Evolutionary conservation across 2,329 filamentous ascomycete species (phyloP).

Genomic region (Dendrostoma leiphaemia): DNA sequence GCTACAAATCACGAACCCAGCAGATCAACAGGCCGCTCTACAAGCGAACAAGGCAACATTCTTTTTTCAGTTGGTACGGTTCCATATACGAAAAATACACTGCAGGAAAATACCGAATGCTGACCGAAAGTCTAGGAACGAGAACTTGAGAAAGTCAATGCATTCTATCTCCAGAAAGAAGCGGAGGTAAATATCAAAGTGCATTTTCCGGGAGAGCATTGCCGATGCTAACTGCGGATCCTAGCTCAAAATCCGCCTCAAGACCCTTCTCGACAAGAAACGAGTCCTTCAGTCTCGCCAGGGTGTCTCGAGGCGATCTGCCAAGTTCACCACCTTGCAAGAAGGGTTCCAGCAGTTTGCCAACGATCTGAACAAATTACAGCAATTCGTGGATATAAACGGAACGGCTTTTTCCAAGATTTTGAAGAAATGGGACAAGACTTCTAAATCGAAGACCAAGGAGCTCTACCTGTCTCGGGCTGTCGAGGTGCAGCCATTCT

Average conservation of each 20-base stretch:
- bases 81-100: background rate
- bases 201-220: background rate
- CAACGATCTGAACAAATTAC: conserved; percentile 92
- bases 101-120: conserved; percentile 27
- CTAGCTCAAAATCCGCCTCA: conserved; percentile 88
- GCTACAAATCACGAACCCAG: conserved; percentile 42
- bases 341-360: conserved; percentile 98
- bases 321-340: conserved; percentile 90
- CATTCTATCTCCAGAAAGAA: conserved; percentile 96
- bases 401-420: conserved; percentile 98
- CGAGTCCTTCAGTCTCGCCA: conserved; percentile 81
- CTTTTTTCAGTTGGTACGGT: conserved; percentile 88
- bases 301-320: conserved; percentile 79
- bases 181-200: conserved; percentile 68
- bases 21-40: conserved; percentile 82
- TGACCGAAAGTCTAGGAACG: conserved; percentile 69
- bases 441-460: conserved; percentile 97
- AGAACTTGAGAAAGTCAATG: conserved; percentile 97
- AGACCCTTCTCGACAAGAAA: conserved; percentile 93
- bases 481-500: conserved; percentile 96
- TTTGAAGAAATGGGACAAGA: conserved; percentile 99
- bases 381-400: conserved; percentile 98
- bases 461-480: conserved; percentile 94
- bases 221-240: background rate
- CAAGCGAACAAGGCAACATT: conserved; percentile 98